These are phyloP conservation scores for Neurospora sp. DNA, from an alignment of 495 filamentous ascomycete species.

Conservation along the genomic window DNA sequence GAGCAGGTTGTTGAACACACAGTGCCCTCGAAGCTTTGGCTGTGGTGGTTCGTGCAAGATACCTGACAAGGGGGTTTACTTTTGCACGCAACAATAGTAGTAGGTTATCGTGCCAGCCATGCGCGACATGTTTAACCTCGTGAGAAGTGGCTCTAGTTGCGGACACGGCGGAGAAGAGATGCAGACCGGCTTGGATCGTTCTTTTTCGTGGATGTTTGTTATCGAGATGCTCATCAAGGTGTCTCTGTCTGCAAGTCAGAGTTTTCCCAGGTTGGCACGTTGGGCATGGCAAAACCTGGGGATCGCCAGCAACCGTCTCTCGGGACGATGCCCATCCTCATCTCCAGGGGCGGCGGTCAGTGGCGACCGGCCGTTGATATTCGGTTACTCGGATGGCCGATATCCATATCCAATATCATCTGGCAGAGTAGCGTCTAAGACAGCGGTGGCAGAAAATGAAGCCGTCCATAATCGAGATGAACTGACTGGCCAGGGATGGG, in stretches of 20 bases:
- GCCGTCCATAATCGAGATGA: background rate
- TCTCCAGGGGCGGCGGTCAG: background rate
- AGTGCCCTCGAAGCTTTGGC: no score
- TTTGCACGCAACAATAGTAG: no score
- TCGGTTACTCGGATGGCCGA: background rate
- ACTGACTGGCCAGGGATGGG: background rate
- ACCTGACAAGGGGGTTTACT: no score
- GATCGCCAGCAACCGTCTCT: background rate
- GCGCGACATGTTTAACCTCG: background rate
- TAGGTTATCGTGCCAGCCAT: background rate
- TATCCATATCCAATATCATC: background rate
- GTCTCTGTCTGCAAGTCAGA: background rate
- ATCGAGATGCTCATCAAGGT: background rate
- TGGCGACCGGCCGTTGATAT: background rate
- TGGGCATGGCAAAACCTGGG: background rate
- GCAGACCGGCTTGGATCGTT: background rate
- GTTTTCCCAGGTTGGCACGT: background rate
- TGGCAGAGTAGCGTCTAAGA: background rate
- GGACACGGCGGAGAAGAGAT: background rate
- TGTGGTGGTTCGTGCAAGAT: no score
- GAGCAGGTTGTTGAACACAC: no score
- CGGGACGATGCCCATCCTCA: background rate
- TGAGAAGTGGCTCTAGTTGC: background rate
- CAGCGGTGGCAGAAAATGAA: background rate
- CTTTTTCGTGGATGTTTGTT: background rate